A percentile compares a stretch with the other conserved stretches of the same genome.
Evolutionary conservation across 208 protist genomes (phyloP).

Genomic region (Leishmania gerbilli): DNA sequence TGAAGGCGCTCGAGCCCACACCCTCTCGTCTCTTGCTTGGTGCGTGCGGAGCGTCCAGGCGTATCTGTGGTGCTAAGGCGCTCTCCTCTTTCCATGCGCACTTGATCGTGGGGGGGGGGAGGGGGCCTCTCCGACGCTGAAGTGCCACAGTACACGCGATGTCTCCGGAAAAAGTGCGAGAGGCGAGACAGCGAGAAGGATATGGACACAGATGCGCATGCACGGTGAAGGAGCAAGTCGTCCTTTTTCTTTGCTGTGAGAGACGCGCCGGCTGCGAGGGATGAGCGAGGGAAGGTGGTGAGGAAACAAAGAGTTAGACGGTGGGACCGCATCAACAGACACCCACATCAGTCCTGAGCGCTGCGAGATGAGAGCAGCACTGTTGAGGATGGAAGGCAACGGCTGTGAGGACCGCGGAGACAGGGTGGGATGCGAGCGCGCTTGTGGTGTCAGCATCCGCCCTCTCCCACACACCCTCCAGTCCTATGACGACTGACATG

Average conservation of each 20-base stretch:
- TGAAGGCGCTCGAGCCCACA: background rate
- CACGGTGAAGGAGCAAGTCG: background rate
- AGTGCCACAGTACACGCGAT: background rate
- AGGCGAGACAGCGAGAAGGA: background rate
- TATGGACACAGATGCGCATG: background rate
- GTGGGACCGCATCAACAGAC: background rate
- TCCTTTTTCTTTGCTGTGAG: background rate
- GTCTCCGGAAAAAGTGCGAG: background rate
- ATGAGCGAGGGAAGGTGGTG: background rate
- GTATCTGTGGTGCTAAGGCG: background rate
- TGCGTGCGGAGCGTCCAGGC: background rate
- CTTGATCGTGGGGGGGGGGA: background rate
- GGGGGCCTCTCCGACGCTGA: background rate
- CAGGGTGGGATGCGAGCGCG: background rate
- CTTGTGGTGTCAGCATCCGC: background rate
- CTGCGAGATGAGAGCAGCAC: background rate
- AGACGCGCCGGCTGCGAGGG: background rate
- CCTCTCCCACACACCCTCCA: background rate
- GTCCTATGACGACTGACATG: background rate
- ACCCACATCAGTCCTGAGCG: background rate
- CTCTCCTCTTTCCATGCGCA: background rate
- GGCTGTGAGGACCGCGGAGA: background rate
- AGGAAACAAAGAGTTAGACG: background rate
- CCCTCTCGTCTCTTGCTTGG: background rate
- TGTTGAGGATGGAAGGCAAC: background rate